Conservation (phyloP, 2,329 filamentous ascomycete genomes). For the Apiospora koreana region DNA sequence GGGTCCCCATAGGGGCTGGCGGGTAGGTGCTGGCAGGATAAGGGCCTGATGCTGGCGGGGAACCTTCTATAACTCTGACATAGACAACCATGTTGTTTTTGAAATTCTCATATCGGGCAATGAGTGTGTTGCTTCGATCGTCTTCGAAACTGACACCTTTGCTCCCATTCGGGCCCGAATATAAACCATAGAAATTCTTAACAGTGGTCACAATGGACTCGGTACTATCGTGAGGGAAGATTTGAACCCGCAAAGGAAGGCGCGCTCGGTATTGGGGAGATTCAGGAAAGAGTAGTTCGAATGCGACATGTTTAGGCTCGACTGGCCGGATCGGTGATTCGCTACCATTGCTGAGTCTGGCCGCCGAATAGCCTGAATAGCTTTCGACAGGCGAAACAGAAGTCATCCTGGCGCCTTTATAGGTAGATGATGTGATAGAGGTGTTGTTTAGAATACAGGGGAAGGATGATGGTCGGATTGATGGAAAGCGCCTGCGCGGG, state of each 20-base stretch:
- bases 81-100: conserved; percentile 89
- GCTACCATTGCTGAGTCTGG: conserved; percentile 38
- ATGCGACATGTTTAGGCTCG: conserved; percentile 73
- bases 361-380: conserved; percentile 32
- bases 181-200: conserved; percentile 98
- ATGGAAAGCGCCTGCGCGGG: conserved; percentile 30
- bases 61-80: conserved; percentile 77
- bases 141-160: conserved; percentile 96
- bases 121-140: conserved; percentile 82
- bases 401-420: conserved; percentile 40
- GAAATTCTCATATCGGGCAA: conserved; percentile 96
- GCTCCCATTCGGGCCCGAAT: conserved; percentile 68
- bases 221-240: conserved; percentile 93
- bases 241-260: conserved; percentile 83
- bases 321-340: conserved; percentile 48
- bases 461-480: conserved; percentile 21
- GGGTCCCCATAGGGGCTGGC: conserved; percentile 51
- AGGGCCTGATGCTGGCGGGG: conserved; percentile 43
- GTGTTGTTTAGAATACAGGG: conserved; percentile 21
- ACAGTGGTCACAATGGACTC: conserved; percentile 98
- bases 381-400: conserved; percentile 47
- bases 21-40: conserved; percentile 56
- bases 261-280: conserved; percentile 70
- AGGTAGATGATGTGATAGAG: conserved; percentile 28
- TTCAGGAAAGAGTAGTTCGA: conserved; percentile 72